These are phyloP conservation scores for Pisolithus tinctorius DNA, from an alignment of 768 basidiomycete genomes.

Conservation along the genomic window DNA sequence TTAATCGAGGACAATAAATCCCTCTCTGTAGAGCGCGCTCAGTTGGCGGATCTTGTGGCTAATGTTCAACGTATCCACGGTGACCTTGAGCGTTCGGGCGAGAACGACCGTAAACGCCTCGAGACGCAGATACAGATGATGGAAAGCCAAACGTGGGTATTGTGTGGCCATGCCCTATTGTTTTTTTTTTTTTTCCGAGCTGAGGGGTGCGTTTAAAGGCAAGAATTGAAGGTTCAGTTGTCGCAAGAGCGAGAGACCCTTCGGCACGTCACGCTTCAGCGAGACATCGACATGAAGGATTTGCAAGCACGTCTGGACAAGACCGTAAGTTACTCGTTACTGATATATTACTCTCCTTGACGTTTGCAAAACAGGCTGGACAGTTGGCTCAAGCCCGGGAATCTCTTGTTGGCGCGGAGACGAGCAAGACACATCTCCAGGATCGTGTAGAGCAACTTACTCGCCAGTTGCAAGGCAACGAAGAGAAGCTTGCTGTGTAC, in stretches of 20 bases:
- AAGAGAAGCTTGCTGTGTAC: constrained; percentile 83
- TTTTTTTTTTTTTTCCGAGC: background rate
- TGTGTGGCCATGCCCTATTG: background rate
- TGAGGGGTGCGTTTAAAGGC: constrained; percentile 34
- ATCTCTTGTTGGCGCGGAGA: constrained; percentile 62
- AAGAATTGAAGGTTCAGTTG: constrained; percentile 67
- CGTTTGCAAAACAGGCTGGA: constrained; percentile 36
- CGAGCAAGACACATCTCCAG: constrained; percentile 73
- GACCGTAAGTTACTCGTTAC: constrained; percentile 38
- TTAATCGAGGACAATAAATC: constrained; percentile 82
- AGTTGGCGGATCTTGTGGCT: constrained; percentile 79
- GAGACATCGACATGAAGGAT: constrained; percentile 75
- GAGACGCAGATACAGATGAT: constrained; percentile 76
- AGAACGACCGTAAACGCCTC: constrained; percentile 75
- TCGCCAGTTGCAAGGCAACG: constrained; percentile 64
- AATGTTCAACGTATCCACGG: constrained; percentile 89
- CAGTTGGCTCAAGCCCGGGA: constrained; percentile 68
- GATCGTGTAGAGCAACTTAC: constrained; percentile 44
- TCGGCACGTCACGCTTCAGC: constrained; percentile 71
- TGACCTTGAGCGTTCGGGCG: constrained; percentile 76
- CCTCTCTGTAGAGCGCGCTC: constrained; percentile 73
- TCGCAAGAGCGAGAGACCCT: constrained; percentile 66
- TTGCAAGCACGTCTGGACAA: constrained; percentile 67
- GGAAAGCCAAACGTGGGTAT: constrained; percentile 68
- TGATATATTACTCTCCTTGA: constrained; percentile 6